Evolutionary conservation across 2,329 filamentous ascomycete genomes (phyloP).

Genomic region (Lasiodiplodia theobromae): DNA sequence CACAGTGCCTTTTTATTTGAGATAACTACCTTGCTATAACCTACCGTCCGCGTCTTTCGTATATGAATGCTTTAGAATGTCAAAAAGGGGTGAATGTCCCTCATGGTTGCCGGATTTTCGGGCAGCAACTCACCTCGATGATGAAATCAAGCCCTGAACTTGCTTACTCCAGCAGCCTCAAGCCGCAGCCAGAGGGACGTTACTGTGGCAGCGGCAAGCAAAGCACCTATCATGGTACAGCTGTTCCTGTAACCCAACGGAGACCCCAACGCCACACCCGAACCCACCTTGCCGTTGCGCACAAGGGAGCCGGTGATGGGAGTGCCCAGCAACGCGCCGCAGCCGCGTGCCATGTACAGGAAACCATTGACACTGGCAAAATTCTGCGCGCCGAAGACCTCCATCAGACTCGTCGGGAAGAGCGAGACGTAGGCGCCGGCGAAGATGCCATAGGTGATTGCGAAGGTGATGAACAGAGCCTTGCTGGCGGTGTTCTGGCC

Average conservation of each 20-base stretch:
- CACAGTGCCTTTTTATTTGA: too few species aligned
- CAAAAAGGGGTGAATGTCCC: too few species aligned
- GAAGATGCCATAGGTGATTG: slow-evolving; percentile 57
- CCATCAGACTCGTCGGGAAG: slow-evolving; percentile 45
- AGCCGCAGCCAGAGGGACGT: not conserved
- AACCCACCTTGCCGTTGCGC: slow-evolving; percentile 6
- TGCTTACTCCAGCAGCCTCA: not conserved
- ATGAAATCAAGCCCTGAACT: not conserved
- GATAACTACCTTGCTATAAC: too few species aligned
- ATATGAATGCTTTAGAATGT: too few species aligned
- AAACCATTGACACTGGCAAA: slow-evolving; percentile 37
- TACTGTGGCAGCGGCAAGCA: slow-evolving; percentile 20
- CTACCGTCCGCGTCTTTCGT: too few species aligned
- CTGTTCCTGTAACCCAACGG: slow-evolving; percentile 15
- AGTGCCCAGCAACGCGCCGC: slow-evolving; percentile 49
- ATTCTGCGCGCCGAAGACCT: slow-evolving; percentile 48
- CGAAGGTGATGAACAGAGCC: slow-evolving; percentile 44
- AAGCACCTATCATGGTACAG: slow-evolving; percentile 21
- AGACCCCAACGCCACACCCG: not conserved
- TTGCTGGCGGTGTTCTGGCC: slow-evolving; percentile 33
- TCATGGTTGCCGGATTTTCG: too few species aligned
- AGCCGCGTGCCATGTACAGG: slow-evolving; percentile 48
- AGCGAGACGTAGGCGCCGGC: slow-evolving; percentile 55
- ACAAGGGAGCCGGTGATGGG: slow-evolving; percentile 43
- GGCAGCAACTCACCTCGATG: not conserved